Percentiles rank a stretch among this genome's conserved stretches.
These are phyloP conservation scores for Stemphylium vesicarium DNA, from an alignment of 2,329 filamentous ascomycete genomes.

Conservation along the genomic window DNA sequence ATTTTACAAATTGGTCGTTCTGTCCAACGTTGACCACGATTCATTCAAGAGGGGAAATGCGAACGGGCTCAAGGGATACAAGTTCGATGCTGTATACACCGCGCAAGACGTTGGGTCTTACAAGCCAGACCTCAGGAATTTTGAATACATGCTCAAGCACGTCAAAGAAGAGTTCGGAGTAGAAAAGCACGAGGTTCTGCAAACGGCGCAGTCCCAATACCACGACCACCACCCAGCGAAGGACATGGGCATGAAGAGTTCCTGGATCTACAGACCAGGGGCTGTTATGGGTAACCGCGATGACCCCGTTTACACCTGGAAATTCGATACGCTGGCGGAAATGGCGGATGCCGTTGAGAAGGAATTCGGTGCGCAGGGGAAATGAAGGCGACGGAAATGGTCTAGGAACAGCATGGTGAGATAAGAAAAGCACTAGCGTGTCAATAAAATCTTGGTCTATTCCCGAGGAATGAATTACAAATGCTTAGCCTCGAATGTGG, in stretches of 20 bases:
- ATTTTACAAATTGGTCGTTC: constrained; percentile 64
- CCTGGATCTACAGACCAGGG: constrained; percentile 68
- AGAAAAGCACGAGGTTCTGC: constrained; percentile 64
- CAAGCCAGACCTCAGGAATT: constrained; percentile 71
- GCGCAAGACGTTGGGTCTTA: constrained; percentile 75
- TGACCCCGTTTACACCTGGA: constrained; percentile 56
- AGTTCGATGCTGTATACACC: constrained; percentile 71
- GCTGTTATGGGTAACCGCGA: constrained; percentile 54
- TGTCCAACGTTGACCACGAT: constrained; percentile 65
- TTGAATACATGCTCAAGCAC: constrained; percentile 66
- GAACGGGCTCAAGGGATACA: constrained; percentile 59
- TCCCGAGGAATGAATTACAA: background rate
- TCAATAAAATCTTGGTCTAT: background rate
- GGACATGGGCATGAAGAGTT: constrained; percentile 64
- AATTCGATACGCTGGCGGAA: constrained; percentile 64
- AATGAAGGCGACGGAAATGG: background rate
- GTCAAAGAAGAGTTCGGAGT: constrained; percentile 63
- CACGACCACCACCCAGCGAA: constrained; percentile 72
- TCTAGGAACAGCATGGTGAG: background rate
- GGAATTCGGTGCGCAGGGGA: constrained; percentile 29
- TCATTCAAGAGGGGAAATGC: constrained; percentile 59
- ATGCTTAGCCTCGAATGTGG: background rate
- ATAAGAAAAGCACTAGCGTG: background rate
- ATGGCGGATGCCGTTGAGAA: constrained; percentile 64
- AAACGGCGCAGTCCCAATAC: constrained; percentile 71